Conservation (phyloP, 257 asterid genomes). For the Coffea canephora region DNA sequence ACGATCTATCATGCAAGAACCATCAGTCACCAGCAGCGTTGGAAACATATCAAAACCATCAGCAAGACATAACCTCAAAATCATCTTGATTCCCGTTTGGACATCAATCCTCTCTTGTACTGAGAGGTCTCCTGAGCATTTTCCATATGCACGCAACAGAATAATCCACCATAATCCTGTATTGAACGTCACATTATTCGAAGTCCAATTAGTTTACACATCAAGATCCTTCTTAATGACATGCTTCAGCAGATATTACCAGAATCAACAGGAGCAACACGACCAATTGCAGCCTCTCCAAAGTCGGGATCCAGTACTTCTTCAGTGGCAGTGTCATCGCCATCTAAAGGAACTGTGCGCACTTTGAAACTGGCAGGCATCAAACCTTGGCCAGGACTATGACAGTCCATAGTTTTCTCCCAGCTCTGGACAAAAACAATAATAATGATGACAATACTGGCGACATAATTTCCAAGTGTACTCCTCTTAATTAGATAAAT, state of each 20-base stretch:
- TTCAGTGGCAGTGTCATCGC: constrained; percentile 57
- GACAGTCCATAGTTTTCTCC: constrained; percentile 84
- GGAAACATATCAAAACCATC: constrained; percentile 88
- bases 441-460: no score
- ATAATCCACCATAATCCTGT: constrained; percentile 87
- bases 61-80: constrained; percentile 67
- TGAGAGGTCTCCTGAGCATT: constrained; percentile 66
- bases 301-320: constrained; percentile 78
- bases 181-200: constrained; percentile 3
- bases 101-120: constrained; percentile 79
- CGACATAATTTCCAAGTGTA: neutral
- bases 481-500: neutral
- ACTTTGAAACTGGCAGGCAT: constrained; percentile 86
- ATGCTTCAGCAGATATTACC: constrained; percentile 34
- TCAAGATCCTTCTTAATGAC: constrained; percentile 11
- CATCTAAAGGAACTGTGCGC: constrained; percentile 61
- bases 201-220: constrained; percentile 10
- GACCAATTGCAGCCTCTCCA: constrained; percentile 85
- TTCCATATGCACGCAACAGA: constrained; percentile 76
- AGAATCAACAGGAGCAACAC: constrained; percentile 82
- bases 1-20: constrained; percentile 85
- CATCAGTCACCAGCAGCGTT: constrained; percentile 70
- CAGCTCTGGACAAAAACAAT: constrained; percentile 52
- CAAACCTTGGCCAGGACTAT: constrained; percentile 83
- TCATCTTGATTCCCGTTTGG: constrained; percentile 82